Base-by-base conservation (phyloP, 306 rosid species). In the Rubus idaeus region DNA sequence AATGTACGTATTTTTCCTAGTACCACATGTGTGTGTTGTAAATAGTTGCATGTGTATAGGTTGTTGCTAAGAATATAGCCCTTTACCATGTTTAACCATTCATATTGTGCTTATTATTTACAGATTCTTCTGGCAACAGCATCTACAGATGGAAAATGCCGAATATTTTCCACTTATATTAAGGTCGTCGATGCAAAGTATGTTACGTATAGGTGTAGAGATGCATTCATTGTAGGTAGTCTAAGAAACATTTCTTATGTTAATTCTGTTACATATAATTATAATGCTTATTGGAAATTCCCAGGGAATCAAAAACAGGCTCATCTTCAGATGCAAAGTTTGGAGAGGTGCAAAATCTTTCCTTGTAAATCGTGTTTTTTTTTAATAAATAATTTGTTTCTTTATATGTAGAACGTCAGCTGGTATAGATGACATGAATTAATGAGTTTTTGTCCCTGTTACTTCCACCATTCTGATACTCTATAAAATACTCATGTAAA, bases 121-220 rank as follows among this genome's bases (percentile, higher is more conserved):
- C 96, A 95, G 99, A 89, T 87, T 79, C 91, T 95, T 83, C 94
- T 95, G 75, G 99, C 99, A 14, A 84, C 99, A 18, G 87, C 99
- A 84, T 95, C 97, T 39, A 89, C 99, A 14, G 99, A 95, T 83
- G 99, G 98, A 75, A 92, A 95, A 83, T 95, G 99, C 82, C 81
- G 96, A 61, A 88, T 95, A 21, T 95, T 95, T 80, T 84, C 93
- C 87, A 92, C 99, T 80, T 89, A 89, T 78, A 92, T 95, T 65
- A 95, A 92, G 86, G 97, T 93, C 35, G 94, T 95, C 68, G 99
- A 92, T 78, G 79, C 94, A 74, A 95, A 90, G 98, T 91, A 92
- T 69, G 99, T 81, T 58, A 76, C 58, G 35, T 68, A 53, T 78
- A 74, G 69, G 56, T 81, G 65, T 50, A 53, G 70, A 62, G 61